Conservation (phyloP, 441 rosid genomes). For the Gossypium gossypioides region DNA sequence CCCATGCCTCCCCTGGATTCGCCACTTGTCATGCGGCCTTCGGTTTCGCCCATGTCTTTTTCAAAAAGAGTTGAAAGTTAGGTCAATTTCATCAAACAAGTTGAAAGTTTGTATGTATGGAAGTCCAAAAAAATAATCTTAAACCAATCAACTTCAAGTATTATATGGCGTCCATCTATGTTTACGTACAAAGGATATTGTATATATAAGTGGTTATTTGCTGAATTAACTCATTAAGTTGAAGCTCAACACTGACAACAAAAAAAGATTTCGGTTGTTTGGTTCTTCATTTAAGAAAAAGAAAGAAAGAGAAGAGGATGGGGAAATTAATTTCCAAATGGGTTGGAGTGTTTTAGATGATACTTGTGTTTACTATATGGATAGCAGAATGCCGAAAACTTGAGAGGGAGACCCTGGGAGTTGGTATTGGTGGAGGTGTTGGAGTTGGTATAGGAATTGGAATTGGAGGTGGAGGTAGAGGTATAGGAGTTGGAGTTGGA, state of each 20-base stretch:
- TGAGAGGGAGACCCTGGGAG: constrained; percentile 22
- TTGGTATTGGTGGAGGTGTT: constrained; percentile 16
- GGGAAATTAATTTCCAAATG: constrained; percentile 19
- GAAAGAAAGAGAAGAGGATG: background rate
- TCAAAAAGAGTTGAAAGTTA: too few relatives aligned
- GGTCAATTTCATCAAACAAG: too few relatives aligned
- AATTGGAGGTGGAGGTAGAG: constrained; percentile 20
- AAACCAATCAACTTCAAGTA: constrained; percentile 14
- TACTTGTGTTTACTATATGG: constrained; percentile 36
- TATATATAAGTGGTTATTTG: constrained; percentile 15
- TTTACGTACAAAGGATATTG: background rate
- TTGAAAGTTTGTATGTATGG: background rate
- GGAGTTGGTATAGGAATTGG: constrained; percentile 21
- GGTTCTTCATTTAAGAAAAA: background rate
- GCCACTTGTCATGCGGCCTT: too few relatives aligned
- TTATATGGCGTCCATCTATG: constrained; percentile 2
- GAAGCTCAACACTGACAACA: background rate
- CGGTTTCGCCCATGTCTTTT: too few relatives aligned
- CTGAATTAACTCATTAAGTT: background rate
- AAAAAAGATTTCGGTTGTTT: background rate
- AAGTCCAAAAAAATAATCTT: background rate
- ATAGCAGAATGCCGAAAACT: constrained; percentile 43
- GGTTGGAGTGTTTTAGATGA: constrained; percentile 21
- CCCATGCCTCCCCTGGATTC: too few relatives aligned
- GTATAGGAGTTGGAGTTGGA: constrained; percentile 4